A percentile compares a stretch with the other conserved stretches of the same genome.
These are phyloP conservation scores for Iris pallida DNA, from an alignment of 116 monocot species.

Conservation along the genomic window DNA sequence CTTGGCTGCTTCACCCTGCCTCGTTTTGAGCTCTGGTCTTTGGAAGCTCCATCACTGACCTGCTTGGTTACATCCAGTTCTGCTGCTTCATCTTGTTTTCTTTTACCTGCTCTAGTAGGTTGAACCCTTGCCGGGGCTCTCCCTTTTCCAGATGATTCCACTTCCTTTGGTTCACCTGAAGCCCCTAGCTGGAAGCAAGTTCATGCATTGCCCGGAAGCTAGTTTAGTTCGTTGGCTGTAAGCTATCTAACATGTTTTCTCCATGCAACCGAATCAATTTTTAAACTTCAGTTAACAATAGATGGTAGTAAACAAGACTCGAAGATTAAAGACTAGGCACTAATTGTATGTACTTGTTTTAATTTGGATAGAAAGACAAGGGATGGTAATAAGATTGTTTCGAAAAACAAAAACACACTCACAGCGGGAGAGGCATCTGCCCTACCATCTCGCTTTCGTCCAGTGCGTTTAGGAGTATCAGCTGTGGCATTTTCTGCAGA, in stretches of 20 bases:
- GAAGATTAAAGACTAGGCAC: too few species aligned
- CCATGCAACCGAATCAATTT: too few species aligned
- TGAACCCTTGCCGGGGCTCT: background rate
- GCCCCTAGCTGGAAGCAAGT: background rate
- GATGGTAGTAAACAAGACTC: too few species aligned
- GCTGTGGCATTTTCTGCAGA: constrained; percentile 16
- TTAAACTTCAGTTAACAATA: too few species aligned
- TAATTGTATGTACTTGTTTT: too few species aligned
- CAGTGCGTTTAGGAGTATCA: constrained; percentile 13
- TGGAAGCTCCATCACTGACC: background rate
- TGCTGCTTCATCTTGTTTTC: background rate
- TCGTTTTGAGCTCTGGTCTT: background rate
- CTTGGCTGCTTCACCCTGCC: background rate
- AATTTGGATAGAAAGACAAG: too few species aligned
- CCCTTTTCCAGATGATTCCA: background rate
- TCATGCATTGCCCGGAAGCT: too few species aligned
- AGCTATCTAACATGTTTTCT: too few species aligned
- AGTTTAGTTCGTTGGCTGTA: too few species aligned
- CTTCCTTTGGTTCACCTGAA: background rate
- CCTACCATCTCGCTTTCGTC: constrained; percentile 8
- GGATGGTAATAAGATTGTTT: background rate
- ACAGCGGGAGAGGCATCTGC: constrained; percentile 12
- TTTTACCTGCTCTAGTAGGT: background rate
- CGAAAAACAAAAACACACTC: constrained; percentile 8
- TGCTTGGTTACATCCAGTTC: background rate